Base-by-base conservation (phyloP, 176 grass and related monocot species). In the Coix lacrymajobi region DNA sequence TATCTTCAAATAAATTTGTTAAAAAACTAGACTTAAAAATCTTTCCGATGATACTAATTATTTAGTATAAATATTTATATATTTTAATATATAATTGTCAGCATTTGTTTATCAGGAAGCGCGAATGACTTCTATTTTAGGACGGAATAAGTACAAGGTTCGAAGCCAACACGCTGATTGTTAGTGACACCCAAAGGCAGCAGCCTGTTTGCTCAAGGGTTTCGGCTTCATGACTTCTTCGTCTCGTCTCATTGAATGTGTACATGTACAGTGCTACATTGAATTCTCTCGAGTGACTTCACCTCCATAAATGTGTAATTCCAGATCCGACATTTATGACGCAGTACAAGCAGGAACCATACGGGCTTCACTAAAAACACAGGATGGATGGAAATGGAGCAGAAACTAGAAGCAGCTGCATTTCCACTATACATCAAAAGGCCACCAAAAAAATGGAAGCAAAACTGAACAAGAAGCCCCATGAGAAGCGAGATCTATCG, bases 291-390 rank as follows among this genome's bases (percentile, higher is more conserved):
- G 65, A 36, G 22, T 66, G 66, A 34, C 78, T 58, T 58, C 83
- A 17, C 58, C 86, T 33, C 67, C 71, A 73, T 89, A 85, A 89
- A 64, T 89, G 71, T 71, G 39, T 49, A 84, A 57, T 86, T 85
- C 78, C 72, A 82, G 83, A 82, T 86, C 78, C 72, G 36, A 71
- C 45, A 81, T 69, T 70, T 54, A 81, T 40, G 78, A 8, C 43
- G 26, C 34, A 19, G 49, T 22, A 71, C 75, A 46, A 64, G 76
- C 71, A 76, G 62, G 68, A 54, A 64, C 19, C 52, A 62, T 43
- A 60, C 28, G 32, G 43, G 60, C 70, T 81, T 80, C 38, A 69
- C 51, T 75, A 62, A 71, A 62, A 71, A 41, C 51, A 10, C 39
- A 32, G 71, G 62, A 32, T 64, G 26, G 11, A 61, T 48, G 33